A percentile compares a stretch with the other conserved stretches of the same genome.
Evolutionary conservation across 352 stramenopile species (phyloP).

Genomic region (Phytophthora cajani): DNA sequence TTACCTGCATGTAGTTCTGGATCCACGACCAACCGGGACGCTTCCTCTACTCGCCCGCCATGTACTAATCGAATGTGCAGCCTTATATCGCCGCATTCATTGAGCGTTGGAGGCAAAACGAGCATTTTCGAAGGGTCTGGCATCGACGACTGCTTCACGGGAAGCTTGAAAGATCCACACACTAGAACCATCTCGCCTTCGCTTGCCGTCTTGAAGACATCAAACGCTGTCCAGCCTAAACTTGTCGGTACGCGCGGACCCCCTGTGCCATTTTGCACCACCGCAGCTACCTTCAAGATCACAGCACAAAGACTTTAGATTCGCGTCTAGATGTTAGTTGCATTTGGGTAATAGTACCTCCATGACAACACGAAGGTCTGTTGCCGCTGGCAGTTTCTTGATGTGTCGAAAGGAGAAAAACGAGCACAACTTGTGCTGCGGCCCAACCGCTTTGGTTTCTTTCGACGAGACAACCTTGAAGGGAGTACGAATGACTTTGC

Average conservation of each 20-base stretch:
- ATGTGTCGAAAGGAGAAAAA: constrained; percentile 41
- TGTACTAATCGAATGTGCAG: constrained; percentile 49
- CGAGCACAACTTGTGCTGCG: constrained; percentile 37
- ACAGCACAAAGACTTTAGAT: constrained; percentile 4
- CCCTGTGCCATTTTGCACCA: constrained; percentile 10
- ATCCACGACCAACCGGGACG: constrained; percentile 36
- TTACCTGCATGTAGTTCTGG: constrained; percentile 47
- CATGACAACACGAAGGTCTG: constrained; percentile 42
- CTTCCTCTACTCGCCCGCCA: constrained; percentile 35
- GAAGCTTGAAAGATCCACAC: constrained; percentile 47
- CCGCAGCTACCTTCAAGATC: constrained; percentile 32
- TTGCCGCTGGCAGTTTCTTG: constrained; percentile 36
- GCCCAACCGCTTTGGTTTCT: constrained; percentile 34
- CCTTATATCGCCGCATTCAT: constrained; percentile 22
- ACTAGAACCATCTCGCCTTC: constrained; percentile 20
- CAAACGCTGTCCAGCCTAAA: constrained; percentile 52
- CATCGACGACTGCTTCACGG: constrained; percentile 46
- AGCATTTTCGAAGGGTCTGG: constrained; percentile 48
- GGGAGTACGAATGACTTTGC: constrained; percentile 39
- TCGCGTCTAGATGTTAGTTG: background rate
- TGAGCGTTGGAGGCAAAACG: constrained; percentile 18
- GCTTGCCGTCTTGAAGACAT: constrained; percentile 36
- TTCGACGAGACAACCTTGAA: constrained; percentile 50
- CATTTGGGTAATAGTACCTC: constrained; percentile 36
- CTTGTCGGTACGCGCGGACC: constrained; percentile 21